Evolutionary conservation across 805 yeast species (phyloP).

Genomic region (Candida nanaspora): DNA sequence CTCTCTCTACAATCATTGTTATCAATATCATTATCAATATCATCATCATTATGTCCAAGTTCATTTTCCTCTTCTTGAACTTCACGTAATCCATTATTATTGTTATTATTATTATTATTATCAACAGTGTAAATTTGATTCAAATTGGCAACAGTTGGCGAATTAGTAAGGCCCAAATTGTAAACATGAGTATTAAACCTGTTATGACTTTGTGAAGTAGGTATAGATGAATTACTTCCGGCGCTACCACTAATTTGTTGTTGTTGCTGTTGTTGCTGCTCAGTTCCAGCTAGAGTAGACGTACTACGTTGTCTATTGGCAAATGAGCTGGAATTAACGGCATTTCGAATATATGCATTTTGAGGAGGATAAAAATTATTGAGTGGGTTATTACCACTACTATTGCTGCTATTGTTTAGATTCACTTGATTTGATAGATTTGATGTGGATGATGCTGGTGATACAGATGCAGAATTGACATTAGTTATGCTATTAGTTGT

Average conservation of each 20-base stretch:
- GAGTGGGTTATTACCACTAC: neutral
- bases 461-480: neutral
- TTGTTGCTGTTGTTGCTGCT: too few species aligned
- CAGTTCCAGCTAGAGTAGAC: neutral
- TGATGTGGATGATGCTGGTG: neutral
- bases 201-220: slow-evolving; percentile 12
- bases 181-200: slow-evolving; percentile 20
- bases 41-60: neutral
- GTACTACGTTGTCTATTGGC: slow-evolving; percentile 1
- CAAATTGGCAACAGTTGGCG: slow-evolving; percentile 23
- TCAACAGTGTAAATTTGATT: slow-evolving; percentile 3
- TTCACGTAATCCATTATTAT: neutral
- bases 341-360: neutral
- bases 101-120: neutral
- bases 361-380: neutral
- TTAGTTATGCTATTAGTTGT: neutral
- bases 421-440: neutral
- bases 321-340: neutral
- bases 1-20: neutral
- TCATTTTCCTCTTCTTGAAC: neutral
- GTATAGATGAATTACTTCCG: neutral
- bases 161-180: slow-evolving; percentile 19
- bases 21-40: neutral
- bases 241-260: too few species aligned
- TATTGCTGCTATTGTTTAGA: neutral